Conservation (phyloP, 805 yeast genomes). For the Metschnikowia peoriensis region DNA sequence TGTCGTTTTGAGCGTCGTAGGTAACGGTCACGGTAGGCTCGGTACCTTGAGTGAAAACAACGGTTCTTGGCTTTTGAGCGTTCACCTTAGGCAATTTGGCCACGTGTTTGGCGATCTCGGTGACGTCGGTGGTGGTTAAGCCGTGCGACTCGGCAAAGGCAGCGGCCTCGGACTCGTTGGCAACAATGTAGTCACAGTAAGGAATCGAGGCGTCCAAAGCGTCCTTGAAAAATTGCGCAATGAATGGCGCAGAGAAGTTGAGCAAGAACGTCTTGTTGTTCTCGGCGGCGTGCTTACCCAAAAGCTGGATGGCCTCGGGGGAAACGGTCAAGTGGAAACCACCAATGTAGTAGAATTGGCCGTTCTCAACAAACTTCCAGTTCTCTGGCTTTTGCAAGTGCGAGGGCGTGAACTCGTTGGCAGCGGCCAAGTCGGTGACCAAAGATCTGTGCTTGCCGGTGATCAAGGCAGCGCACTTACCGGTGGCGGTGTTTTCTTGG, state of each 20-base stretch:
- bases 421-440: slow-evolving; percentile 96
- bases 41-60: slow-evolving; percentile 92
- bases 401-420: slow-evolving; percentile 89
- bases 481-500: slow-evolving; percentile 76
- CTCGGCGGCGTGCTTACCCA: slow-evolving; percentile 91
- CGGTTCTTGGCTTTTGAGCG: slow-evolving; percentile 70
- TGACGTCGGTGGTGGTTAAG: slow-evolving; percentile 57
- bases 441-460: slow-evolving; percentile 86
- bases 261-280: slow-evolving; percentile 73
- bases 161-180: slow-evolving; percentile 96
- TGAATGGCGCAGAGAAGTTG: slow-evolving; percentile 96
- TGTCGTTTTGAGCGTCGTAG: slow-evolving; percentile 47
- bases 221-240: slow-evolving; percentile 92
- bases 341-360: slow-evolving; percentile 85
- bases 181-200: slow-evolving; percentile 87
- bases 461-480: slow-evolving; percentile 97
- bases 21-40: slow-evolving; percentile 83
- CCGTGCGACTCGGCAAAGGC: slow-evolving; percentile 88
- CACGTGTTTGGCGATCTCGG: slow-evolving; percentile 75
- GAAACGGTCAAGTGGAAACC: slow-evolving; percentile 99
- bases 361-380: slow-evolving; percentile 82
- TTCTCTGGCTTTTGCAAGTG: slow-evolving; percentile 87
- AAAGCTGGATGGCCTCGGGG: slow-evolving; percentile 84
- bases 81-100: slow-evolving; percentile 78
- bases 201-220: slow-evolving; percentile 77